phyloP scores from a whole-genome alignment of 1,284 basidiomycete genomes.

The Pseudozyma sp. region DNA sequence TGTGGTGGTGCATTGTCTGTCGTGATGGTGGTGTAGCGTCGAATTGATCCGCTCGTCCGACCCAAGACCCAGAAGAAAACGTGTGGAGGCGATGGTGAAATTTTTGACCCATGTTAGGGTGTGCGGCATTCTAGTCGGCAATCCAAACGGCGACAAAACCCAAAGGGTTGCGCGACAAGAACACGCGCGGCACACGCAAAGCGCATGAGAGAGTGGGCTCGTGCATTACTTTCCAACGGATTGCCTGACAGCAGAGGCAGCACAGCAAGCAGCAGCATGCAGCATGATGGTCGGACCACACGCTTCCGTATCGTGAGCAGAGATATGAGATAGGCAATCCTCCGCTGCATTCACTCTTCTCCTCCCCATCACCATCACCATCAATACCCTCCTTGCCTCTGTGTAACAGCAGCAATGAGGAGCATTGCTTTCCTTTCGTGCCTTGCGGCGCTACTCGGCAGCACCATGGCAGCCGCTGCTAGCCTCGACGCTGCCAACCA shows the following conservation, averaged over 20 bases:
- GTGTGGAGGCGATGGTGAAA: conserved; percentile 3
- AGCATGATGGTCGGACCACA: conserved; percentile 12
- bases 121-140: conserved; percentile 21
- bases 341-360: background rate
- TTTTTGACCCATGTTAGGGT: background rate
- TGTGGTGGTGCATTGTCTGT: conserved; percentile 1
- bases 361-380: conserved; percentile 3
- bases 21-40: background rate
- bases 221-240: background rate
- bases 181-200: conserved; percentile 3
- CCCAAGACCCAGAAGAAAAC: background rate
- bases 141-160: conserved; percentile 10
- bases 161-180: background rate
- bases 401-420: conserved; percentile 14
- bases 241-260: background rate
- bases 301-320: conserved; percentile 9
- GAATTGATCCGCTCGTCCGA: background rate
- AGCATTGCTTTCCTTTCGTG: conserved; percentile 36
- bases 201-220: background rate
- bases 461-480: conserved; percentile 29
- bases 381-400: background rate
- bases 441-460: conserved; percentile 37
- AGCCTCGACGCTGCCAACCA: conserved; percentile 22
- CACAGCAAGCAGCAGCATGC: background rate
- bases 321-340: too few species aligned